Percentiles rank a stretch among this genome's conserved stretches.
phyloP scores from a whole-genome alignment of 2,329 filamentous ascomycete genomes.

The Coniochaeta ligniaria region DNA sequence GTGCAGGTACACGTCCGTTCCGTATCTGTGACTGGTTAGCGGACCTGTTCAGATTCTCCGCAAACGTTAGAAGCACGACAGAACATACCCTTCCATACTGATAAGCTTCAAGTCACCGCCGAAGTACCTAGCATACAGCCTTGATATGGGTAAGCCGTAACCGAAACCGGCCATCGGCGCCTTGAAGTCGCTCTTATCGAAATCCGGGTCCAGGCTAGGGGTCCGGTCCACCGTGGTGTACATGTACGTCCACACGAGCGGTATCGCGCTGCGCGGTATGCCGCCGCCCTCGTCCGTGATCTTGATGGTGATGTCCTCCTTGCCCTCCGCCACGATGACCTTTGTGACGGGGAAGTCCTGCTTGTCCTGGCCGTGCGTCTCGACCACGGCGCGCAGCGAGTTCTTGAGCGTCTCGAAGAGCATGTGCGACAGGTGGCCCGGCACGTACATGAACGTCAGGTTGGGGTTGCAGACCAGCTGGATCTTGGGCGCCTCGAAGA shows the following conservation, averaged over 20 bases:
- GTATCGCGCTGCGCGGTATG: conserved; percentile 87
- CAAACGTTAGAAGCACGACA: not conserved
- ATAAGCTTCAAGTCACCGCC: conserved; percentile 96
- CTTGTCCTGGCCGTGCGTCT: conserved; percentile 89
- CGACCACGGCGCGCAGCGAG: conserved; percentile 91
- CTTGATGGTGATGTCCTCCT: conserved; percentile 99
- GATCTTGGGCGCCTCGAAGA: conserved; percentile 94
- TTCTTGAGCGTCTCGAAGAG: conserved; percentile 99
- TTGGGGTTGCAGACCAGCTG: conserved; percentile 93
- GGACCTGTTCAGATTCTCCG: not conserved
- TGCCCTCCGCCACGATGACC: conserved; percentile 94
- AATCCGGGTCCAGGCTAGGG: conserved; percentile 90
- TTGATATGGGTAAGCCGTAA: conserved; percentile 91
- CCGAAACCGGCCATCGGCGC: conserved; percentile 98
- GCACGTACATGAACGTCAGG: conserved; percentile 98
- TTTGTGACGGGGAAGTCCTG: conserved; percentile 95
- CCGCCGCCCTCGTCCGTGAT: conserved; percentile 94
- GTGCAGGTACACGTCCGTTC: conserved; percentile 96
- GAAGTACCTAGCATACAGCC: conserved; percentile 94
- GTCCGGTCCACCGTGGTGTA: conserved; percentile 98
- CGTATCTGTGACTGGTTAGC: conserved; percentile 56
- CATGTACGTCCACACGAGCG: conserved; percentile 99
- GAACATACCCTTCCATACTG: conserved; percentile 94
- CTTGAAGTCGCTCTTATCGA: conserved; percentile 99
- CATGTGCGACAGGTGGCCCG: conserved; percentile 98